Percentiles rank a stretch among this genome's conserved stretches.
Evolutionary conservation across 331 rosid species (phyloP).

Genomic region (Rosa hybrid): DNA sequence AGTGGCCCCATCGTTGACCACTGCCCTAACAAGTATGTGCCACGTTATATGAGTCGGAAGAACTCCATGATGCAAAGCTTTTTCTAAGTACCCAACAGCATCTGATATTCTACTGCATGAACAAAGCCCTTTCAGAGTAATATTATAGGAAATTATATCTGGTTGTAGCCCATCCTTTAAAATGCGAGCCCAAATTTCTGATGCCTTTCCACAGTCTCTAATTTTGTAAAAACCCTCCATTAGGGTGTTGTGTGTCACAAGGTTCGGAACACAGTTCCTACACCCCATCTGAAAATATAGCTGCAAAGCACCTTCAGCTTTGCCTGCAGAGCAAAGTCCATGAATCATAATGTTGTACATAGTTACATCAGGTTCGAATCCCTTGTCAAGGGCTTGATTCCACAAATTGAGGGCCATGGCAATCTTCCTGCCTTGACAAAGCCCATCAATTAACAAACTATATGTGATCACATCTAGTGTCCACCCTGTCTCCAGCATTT

Average conservation of each 20-base stretch:
- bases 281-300: conserved; percentile 59
- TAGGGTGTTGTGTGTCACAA: conserved; percentile 77
- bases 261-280: conserved; percentile 54
- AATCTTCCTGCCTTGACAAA: conserved; percentile 62
- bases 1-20: conserved; percentile 36
- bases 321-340: conserved; percentile 74
- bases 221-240: conserved; percentile 82
- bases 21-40: conserved; percentile 86
- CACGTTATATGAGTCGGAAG: conserved; percentile 77
- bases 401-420: conserved; percentile 64
- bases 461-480: conserved; percentile 76
- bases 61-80: conserved; percentile 69
- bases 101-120: conserved; percentile 64
- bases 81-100: conserved; percentile 54
- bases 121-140: conserved; percentile 76
- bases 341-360: conserved; percentile 78
- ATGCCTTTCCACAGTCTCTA: conserved; percentile 63
- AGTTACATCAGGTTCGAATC: conserved; percentile 59
- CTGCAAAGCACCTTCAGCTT: conserved; percentile 60
- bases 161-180: conserved; percentile 55
- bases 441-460: conserved; percentile 67
- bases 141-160: conserved; percentile 82
- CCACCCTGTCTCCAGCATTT: conserved; percentile 74
- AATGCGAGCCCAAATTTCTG: conserved; percentile 60
- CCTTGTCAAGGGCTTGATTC: conserved; percentile 54